phyloP scores from a whole-genome alignment of 441 rosid genomes.

The Pelargonium citronellum region DNA sequence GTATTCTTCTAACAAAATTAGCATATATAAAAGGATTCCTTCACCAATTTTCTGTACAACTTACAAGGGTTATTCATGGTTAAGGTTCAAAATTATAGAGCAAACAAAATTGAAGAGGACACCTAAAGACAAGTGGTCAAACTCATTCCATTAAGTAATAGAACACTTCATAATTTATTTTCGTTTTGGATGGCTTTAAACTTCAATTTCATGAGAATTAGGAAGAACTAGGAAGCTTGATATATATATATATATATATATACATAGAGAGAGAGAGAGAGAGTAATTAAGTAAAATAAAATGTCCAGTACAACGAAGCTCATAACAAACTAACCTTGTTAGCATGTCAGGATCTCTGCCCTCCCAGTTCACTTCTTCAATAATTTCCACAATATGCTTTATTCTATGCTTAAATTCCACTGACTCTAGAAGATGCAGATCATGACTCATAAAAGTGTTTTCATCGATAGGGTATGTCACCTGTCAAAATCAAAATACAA shows the following conservation, averaged over 20 bases:
- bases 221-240: neutral
- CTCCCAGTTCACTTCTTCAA: slow-evolving; percentile 81
- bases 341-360: slow-evolving; percentile 78
- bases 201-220: neutral
- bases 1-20: neutral
- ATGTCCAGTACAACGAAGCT: slow-evolving; percentile 7
- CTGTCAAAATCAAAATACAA: slow-evolving; percentile 31
- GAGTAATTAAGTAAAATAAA: slow-evolving; percentile 9
- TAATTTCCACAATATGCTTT: slow-evolving; percentile 67
- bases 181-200: neutral
- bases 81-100: neutral
- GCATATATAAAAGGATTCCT: neutral
- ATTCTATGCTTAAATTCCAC: slow-evolving; percentile 79
- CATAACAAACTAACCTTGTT: slow-evolving; percentile 62
- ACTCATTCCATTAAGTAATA: neutral
- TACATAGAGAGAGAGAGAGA: neutral
- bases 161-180: neutral
- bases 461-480: slow-evolving; percentile 57
- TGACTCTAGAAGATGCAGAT: slow-evolving; percentile 75
- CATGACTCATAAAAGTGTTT: slow-evolving; percentile 71
- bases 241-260: no score
- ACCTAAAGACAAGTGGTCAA: slow-evolving; percentile 2
- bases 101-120: neutral
- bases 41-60: neutral
- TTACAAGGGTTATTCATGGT: neutral